These are phyloP conservation scores for Neocucurbitaria cava DNA, from an alignment of 2,329 filamentous ascomycete species.

Conservation along the genomic window DNA sequence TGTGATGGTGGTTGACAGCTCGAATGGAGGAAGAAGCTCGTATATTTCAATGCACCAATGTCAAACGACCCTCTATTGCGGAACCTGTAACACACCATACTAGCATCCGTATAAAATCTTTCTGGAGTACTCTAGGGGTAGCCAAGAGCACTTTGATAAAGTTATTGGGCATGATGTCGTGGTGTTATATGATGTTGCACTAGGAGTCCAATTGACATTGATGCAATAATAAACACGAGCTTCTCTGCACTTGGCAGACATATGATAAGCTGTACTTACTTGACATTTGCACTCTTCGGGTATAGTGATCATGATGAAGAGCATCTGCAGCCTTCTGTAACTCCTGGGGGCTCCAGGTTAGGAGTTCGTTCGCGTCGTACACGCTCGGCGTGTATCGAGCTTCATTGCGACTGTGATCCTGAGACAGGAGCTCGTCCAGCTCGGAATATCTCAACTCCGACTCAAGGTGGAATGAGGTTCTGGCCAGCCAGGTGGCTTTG, in stretches of 20 bases:
- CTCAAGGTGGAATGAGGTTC: slow-evolving; percentile 61
- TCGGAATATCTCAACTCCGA: slow-evolving; percentile 63
- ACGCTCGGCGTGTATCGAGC: slow-evolving; percentile 65
- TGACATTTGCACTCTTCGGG: slow-evolving; percentile 47
- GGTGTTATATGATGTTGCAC: no score
- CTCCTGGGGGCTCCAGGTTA: slow-evolving; percentile 51
- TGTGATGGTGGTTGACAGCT: not conserved
- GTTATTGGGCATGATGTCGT: no score
- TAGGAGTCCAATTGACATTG: no score
- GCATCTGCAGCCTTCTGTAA: slow-evolving; percentile 33
- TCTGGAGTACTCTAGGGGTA: no score
- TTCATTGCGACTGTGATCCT: slow-evolving; percentile 65
- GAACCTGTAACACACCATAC: no score
- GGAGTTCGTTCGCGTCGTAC: slow-evolving; percentile 55
- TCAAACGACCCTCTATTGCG: no score
- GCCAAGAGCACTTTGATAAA: no score
- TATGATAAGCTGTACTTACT: slow-evolving; percentile 34
- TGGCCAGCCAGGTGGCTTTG: slow-evolving; percentile 68
- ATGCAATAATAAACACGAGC: no score
- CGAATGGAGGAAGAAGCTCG: no score
- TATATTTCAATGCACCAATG: no score
- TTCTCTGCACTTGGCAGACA: no score
- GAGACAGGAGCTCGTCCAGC: slow-evolving; percentile 66
- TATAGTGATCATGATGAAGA: slow-evolving; percentile 15
- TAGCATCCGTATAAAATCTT: no score